Evolutionary conservation across 148 eudicot genomes (phyloP), one percentile per base, ranked within the genome.

Genomic region (Euryodendron excelsum): DNA sequence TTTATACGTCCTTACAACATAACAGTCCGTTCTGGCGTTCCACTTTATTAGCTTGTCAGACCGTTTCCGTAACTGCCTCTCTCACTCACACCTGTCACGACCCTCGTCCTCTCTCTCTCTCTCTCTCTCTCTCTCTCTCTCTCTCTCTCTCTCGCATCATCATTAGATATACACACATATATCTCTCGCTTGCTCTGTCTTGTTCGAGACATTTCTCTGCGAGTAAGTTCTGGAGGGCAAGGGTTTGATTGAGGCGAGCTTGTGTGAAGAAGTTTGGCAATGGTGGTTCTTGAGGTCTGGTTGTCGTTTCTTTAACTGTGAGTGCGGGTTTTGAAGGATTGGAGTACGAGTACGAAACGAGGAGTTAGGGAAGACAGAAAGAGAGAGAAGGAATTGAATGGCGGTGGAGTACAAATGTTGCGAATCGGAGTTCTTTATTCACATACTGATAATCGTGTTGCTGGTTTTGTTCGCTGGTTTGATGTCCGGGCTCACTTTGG

Each of bases 401-500:
- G 89, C 91, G 84, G 96, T 90, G 83, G 92, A 92, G 81, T 86
- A 88, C 77, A 55, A n/a, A 21, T 94, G 98, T 62, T 94, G 98
- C 59, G 89, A 80, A 60, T 62, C 92, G 73, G 77, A 84, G 33
- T 94, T 94, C 78, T 92, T 91, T 66, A 44, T 94, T 0, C 88
- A 88, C 80, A 87, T 94, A 58, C 72, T 55, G 68, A 69, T 94
- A 6, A 90, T 94, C 25, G 91, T 81, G 31, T 75, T 90, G 2
- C 85, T 95, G 44, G 97, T 95, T 3, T 0, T 84, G 4, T 95
- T 95, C 48, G 98, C 98, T 61, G 99, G 99, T 44, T 12, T 95
- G 79, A 95, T 95, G 99, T 93, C 97, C 27, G 99, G 99, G 4
- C 94, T 95, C 56, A 95, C 99, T 25, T 53, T 95, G 52, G 97